A percentile compares a stretch with the other conserved stretches of the same genome.
Conservation (phyloP, 1,139 yeast genomes). For the Blastobotrys proliferans region DNA sequence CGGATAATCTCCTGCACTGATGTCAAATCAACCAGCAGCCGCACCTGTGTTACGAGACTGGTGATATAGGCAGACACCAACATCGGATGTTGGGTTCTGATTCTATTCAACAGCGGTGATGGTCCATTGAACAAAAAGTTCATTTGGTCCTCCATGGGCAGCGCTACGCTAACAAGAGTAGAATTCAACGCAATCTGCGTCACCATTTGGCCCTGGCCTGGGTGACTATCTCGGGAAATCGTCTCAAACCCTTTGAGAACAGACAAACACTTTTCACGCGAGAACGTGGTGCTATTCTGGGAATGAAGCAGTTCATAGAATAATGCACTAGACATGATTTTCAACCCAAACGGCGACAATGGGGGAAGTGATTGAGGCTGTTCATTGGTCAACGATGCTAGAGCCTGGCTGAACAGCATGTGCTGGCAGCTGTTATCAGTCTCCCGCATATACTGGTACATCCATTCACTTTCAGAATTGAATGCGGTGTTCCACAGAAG, state of each 20-base stretch:
- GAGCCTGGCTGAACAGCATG: slow-evolving; percentile 16
- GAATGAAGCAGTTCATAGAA: slow-evolving; percentile 19
- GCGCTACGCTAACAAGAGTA: slow-evolving; percentile 16
- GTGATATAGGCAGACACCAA: slow-evolving; percentile 22
- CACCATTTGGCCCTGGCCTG: slow-evolving; percentile 27
- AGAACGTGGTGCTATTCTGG: not conserved
- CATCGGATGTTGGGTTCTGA: slow-evolving; percentile 25
- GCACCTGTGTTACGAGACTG: slow-evolving; percentile 23
- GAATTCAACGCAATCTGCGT: slow-evolving; percentile 20
- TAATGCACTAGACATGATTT: slow-evolving; percentile 25
- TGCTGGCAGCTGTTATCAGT: slow-evolving; percentile 8
- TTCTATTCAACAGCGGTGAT: slow-evolving; percentile 18
- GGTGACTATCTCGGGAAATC: slow-evolving; percentile 23
- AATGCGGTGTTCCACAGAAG: slow-evolving; percentile 30
- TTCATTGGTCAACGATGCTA: slow-evolving; percentile 13
- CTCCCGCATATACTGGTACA: slow-evolving; percentile 18
- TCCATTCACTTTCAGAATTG: slow-evolving; percentile 26
- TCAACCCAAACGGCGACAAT: slow-evolving; percentile 25
- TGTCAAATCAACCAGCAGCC: slow-evolving; percentile 26
- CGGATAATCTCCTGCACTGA: slow-evolving; percentile 25
- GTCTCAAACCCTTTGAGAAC: slow-evolving; percentile 19
- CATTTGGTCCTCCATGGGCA: slow-evolving; percentile 20
- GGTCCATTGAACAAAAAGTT: slow-evolving; percentile 14
- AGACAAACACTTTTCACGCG: slow-evolving; percentile 11
- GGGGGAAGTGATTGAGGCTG: slow-evolving; percentile 13